Evolutionary conservation across 2,329 filamentous ascomycete species (phyloP).

Genomic region (Cladophialophora psammophila): DNA sequence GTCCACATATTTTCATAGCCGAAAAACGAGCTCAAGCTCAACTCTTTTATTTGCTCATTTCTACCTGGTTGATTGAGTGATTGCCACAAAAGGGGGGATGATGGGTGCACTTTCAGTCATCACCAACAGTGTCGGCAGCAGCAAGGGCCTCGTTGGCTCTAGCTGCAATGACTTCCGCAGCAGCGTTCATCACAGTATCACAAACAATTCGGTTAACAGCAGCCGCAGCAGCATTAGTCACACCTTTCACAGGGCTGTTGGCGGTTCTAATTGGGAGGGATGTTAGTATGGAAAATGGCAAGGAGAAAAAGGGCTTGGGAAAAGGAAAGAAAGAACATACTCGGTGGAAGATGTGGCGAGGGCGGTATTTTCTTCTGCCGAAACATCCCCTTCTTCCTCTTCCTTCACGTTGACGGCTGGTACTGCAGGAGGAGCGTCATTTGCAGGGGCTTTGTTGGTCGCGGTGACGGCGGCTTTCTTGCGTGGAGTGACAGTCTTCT

Average conservation of each 20-base stretch:
- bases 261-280: background rate
- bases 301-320: background rate
- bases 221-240: background rate
- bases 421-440: no score
- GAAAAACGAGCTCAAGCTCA: no score
- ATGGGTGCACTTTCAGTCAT: no score
- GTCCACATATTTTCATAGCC: no score
- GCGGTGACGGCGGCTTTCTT: slow-evolving; percentile 8
- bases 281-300: background rate
- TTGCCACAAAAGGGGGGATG: background rate
- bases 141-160: background rate
- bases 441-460: background rate
- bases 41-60: no score
- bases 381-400: slow-evolving; percentile 12
- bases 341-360: slow-evolving; percentile 3
- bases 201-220: background rate
- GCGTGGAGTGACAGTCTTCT: slow-evolving; percentile 22
- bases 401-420: slow-evolving; percentile 19
- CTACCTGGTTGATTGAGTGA: background rate
- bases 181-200: background rate
- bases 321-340: slow-evolving; percentile 9
- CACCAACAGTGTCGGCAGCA: background rate
- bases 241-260: background rate
- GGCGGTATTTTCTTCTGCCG: slow-evolving; percentile 14
- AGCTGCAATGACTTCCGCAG: background rate